Percentiles rank a stretch among this genome's conserved stretches.
Conservation (phyloP, 192 early-diverging fungal species). For the Backusella psychrophila region DNA sequence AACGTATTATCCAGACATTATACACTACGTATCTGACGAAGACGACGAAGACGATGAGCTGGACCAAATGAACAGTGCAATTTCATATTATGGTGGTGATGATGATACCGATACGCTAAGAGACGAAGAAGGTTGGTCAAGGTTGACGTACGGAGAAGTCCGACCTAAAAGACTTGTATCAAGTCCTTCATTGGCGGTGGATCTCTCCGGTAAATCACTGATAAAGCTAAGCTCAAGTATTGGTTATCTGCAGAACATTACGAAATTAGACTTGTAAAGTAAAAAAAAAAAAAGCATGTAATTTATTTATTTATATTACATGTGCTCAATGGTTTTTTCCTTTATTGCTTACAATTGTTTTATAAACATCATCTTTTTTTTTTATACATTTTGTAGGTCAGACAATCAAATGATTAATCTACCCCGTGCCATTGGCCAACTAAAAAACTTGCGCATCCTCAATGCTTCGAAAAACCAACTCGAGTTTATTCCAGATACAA, state of each 20-base stretch:
- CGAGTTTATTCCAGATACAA: slow-evolving; percentile 60
- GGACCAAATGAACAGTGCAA: neutral
- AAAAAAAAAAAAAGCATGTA: neutral
- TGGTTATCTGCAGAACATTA: slow-evolving; percentile 57
- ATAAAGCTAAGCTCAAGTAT: slow-evolving; percentile 68
- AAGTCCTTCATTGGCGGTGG: slow-evolving; percentile 33
- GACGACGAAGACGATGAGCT: slow-evolving; percentile 16
- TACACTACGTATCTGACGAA: slow-evolving; percentile 3
- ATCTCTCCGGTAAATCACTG: slow-evolving; percentile 57
- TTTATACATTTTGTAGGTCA: slow-evolving; percentile 50
- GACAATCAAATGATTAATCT: slow-evolving; percentile 67
- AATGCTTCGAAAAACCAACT: slow-evolving; percentile 67
- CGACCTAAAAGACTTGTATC: slow-evolving; percentile 1
- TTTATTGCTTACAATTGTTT: neutral
- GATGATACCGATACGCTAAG: slow-evolving; percentile 12
- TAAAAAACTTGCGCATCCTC: slow-evolving; percentile 64
- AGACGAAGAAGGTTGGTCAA: slow-evolving; percentile 14
- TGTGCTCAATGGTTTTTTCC: slow-evolving; percentile 7
- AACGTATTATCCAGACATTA: slow-evolving; percentile 25
- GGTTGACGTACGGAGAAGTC: slow-evolving; percentile 17
- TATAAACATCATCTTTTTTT: slow-evolving; percentile 1
- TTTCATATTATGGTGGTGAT: slow-evolving; percentile 5
- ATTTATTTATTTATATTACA: neutral
- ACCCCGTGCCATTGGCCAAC: slow-evolving; percentile 72
- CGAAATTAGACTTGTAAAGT: slow-evolving; percentile 70